Evolutionary conservation across 495 filamentous ascomycete genomes (phyloP).

Genomic region (Letharia columbiana): DNA sequence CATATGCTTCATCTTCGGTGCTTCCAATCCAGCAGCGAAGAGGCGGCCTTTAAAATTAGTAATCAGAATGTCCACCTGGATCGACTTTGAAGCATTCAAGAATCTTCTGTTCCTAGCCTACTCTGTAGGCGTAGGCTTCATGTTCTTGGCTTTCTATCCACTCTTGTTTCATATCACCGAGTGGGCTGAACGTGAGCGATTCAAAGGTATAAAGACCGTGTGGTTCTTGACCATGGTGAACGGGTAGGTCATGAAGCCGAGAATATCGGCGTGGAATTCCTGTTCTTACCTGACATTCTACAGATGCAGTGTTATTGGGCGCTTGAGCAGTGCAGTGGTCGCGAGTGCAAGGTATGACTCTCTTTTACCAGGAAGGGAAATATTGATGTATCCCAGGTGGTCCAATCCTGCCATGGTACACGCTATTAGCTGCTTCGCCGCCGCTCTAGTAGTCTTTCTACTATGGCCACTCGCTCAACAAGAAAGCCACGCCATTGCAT

Average conservation of each 20-base stretch:
- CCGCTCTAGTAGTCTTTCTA: slow-evolving; percentile 29
- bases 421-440: slow-evolving; percentile 26
- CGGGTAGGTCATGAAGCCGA: slow-evolving; percentile 16
- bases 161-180: slow-evolving; percentile 40
- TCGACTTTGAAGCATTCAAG: slow-evolving; percentile 32
- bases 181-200: slow-evolving; percentile 31
- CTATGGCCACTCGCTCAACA: slow-evolving; percentile 31
- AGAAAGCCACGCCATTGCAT: slow-evolving; percentile 29
- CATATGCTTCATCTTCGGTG: slow-evolving; percentile 30
- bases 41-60: slow-evolving; percentile 23
- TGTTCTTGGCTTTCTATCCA: slow-evolving; percentile 39
- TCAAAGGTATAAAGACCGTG: slow-evolving; percentile 32
- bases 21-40: slow-evolving; percentile 28
- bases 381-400: not conserved
- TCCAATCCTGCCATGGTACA: slow-evolving; percentile 32
- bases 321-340: slow-evolving; percentile 9
- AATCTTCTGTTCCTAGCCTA: slow-evolving; percentile 30
- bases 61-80: slow-evolving; percentile 23
- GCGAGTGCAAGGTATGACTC: slow-evolving; percentile 1
- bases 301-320: slow-evolving; percentile 12
- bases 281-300: slow-evolving; percentile 4
- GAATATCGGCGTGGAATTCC: not conserved
- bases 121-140: slow-evolving; percentile 28
- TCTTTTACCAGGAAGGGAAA: not conserved
- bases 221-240: slow-evolving; percentile 39